Conservation (phyloP, 2,329 filamentous ascomycete genomes). For the Paramyrothecium roridum region DNA sequence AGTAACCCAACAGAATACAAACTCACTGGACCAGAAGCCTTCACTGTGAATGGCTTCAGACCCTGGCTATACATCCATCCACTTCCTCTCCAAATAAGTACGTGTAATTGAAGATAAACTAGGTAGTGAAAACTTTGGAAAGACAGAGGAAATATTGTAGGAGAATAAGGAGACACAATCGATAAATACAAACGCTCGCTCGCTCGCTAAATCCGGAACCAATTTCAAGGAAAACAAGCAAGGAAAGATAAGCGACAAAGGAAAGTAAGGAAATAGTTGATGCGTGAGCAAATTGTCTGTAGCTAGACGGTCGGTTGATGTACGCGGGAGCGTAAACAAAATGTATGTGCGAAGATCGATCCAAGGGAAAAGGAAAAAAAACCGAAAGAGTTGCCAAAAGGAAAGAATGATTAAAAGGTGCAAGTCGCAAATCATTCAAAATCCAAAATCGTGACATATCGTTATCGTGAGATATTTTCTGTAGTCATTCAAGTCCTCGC, state of each 20-base stretch:
- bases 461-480: conserved; percentile 33
- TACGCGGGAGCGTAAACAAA: neutral
- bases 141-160: conserved; percentile 20
- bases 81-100: neutral
- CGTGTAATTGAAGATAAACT: conserved; percentile 1
- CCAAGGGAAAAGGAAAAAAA: conserved; percentile 12
- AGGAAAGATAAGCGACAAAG: neutral
- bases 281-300: conserved; percentile 50
- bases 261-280: conserved; percentile 27
- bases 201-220: conserved; percentile 32
- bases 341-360: conserved; percentile 5
- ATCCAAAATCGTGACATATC: conserved; percentile 12
- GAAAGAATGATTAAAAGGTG: conserved; percentile 13
- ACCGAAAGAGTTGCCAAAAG: conserved; percentile 10
- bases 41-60: neutral
- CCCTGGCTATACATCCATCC: neutral
- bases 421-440: conserved; percentile 13
- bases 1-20: neutral
- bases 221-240: conserved; percentile 5
- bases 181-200: conserved; percentile 26
- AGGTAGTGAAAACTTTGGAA: conserved; percentile 8
- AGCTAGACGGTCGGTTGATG: conserved; percentile 5
- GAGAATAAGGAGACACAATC: conserved; percentile 24
- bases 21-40: conserved; percentile 2
- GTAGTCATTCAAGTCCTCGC: conserved; percentile 33